Conservation (phyloP, 331 rosid genomes). For the Rosa hybrid region DNA sequence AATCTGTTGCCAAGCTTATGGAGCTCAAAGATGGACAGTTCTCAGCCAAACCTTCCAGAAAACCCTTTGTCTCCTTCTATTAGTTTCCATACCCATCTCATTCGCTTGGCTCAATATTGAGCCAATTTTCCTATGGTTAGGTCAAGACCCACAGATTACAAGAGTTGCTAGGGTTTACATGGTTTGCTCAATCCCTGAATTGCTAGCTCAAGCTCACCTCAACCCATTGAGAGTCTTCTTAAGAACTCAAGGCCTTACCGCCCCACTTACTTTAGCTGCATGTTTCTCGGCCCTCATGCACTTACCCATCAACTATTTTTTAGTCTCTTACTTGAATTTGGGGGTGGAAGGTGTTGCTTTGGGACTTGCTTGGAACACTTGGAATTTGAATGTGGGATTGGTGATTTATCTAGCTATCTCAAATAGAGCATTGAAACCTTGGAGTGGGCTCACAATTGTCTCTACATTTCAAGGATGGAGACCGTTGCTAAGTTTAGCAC, state of each 20-base stretch:
- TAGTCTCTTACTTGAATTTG: constrained; percentile 51
- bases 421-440: constrained; percentile 68
- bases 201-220: constrained; percentile 79
- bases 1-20: constrained; percentile 93
- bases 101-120: constrained; percentile 72
- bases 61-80: constrained; percentile 69
- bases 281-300: constrained; percentile 67
- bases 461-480: constrained; percentile 71
- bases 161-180: constrained; percentile 77
- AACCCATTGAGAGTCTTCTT: constrained; percentile 66
- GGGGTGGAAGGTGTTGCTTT: constrained; percentile 83
- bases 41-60: constrained; percentile 69
- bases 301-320: constrained; percentile 66
- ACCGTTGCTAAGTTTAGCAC: constrained; percentile 68
- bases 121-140: constrained; percentile 60
- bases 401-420: constrained; percentile 61
- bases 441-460: constrained; percentile 57
- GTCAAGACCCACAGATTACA: constrained; percentile 81
- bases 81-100: constrained; percentile 68
- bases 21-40: constrained; percentile 78
- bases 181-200: constrained; percentile 77
- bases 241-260: constrained; percentile 83
- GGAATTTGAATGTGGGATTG: constrained; percentile 60
- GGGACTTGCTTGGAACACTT: constrained; percentile 76
- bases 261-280: constrained; percentile 70